Evolutionary conservation across 2,329 filamentous ascomycete species (phyloP), one percentile per base, ranked within the genome.

Genomic region (Phyllosticta capitalensis): DNA sequence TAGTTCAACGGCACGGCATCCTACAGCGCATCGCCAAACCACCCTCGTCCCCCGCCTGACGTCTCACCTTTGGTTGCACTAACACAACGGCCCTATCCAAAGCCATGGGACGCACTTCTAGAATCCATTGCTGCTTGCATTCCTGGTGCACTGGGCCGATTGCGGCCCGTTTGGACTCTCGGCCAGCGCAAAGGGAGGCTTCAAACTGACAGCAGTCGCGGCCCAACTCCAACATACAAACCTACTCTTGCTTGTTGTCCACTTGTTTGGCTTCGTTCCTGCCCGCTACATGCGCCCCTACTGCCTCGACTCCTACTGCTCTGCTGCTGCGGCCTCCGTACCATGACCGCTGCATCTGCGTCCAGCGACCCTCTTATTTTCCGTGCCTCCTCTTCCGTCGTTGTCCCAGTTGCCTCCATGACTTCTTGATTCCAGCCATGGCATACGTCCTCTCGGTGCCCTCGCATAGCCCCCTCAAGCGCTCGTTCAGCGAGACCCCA

Each of bases 401-500:
- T 45, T 45, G 38, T 45, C 38, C 38, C 38, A 17, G 52, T 51
- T 59, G 38, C 56, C 51, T 50, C 56, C 50, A 52, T 59, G 56
- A 59, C 22, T 14, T 22, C 22, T 54, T n/a, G 38, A 59, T 49
- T 24, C 38, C 22, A 54, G 38, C 20, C 54, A 75, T 75, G 72
- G 71, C 72, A 58, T 74, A 70, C 64, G 67, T 74, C 61, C 68
- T 75, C 61, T 72, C 73, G 50, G 66, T 75, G 55, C 70, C 67
- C 33, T 68, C 72, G 17, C 69, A 70, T 52, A 74, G 70, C 61
- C 72, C 73, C 9, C 66, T 75, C 63, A 74, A 75, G 65, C 71
- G 71, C 57, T 73, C 72, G 59, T 74, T 75, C 66, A 73, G 71
- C 65, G 72, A 75, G 63, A 71, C 68, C 56, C 70, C 69, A 48